These are phyloP conservation scores for Dimargaris verticillata DNA, from an alignment of 192 early-diverging fungal genomes.

Conservation along the genomic window DNA sequence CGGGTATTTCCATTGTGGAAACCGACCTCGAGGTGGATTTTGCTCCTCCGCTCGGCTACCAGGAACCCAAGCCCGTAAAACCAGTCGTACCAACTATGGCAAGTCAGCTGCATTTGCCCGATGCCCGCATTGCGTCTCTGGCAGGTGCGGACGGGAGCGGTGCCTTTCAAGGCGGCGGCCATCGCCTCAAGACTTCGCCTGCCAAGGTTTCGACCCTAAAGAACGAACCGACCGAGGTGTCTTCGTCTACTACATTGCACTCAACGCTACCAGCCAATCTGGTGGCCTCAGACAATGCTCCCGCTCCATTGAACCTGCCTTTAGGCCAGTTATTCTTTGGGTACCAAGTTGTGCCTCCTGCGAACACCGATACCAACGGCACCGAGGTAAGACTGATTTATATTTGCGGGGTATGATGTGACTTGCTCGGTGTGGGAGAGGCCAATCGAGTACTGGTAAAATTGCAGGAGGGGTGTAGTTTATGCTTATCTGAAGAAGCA, in stretches of 20 bases:
- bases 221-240: too few relatives aligned
- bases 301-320: conserved; percentile 1
- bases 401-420: too few relatives aligned
- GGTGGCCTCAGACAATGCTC: neutral
- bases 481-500: too few relatives aligned
- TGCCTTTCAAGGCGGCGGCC: conserved; percentile 8
- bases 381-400: neutral
- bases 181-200: neutral
- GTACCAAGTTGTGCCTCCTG: neutral
- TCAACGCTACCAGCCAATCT: neutral
- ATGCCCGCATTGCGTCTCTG: neutral
- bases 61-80: conserved; percentile 45
- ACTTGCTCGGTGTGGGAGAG: too few relatives aligned
- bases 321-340: conserved; percentile 10
- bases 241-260: neutral
- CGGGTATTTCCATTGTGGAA: conserved; percentile 86
- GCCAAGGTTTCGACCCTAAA: too few relatives aligned
- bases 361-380: neutral
- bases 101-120: neutral
- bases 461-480: too few relatives aligned
- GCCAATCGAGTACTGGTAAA: too few relatives aligned
- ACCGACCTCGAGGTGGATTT: conserved; percentile 97
- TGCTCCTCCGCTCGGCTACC: conserved; percentile 88
- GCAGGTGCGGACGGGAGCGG: neutral
- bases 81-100: conserved; percentile 11